These are phyloP conservation scores for Lodderomyces theae DNA, from an alignment of 1,139 yeast species.

Conservation along the genomic window DNA sequence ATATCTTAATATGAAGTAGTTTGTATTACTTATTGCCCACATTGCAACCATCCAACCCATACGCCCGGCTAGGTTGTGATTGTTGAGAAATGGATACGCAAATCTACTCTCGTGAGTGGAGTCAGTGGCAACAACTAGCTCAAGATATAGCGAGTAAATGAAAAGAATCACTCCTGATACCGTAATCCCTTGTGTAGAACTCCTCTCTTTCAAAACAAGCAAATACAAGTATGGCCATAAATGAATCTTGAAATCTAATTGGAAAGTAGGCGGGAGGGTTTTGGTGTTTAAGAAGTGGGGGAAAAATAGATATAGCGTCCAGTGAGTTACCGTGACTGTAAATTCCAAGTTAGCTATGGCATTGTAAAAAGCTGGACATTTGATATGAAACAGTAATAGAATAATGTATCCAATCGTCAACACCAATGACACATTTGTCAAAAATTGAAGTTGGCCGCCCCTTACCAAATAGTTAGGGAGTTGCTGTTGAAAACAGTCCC, in stretches of 20 bases:
- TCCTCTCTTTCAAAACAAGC: constrained; percentile 6
- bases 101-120: constrained; percentile 13
- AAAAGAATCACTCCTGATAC: constrained; percentile 10
- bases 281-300: constrained; percentile 22
- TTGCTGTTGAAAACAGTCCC: constrained; percentile 9
- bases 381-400: constrained; percentile 3
- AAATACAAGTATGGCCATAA: constrained; percentile 21
- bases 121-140: constrained; percentile 9
- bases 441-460: constrained; percentile 63
- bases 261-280: constrained; percentile 16
- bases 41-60: constrained; percentile 9
- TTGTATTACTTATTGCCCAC: constrained; percentile 10
- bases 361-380: constrained; percentile 11
- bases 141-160: constrained; percentile 13
- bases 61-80: constrained; percentile 8
- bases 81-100: constrained; percentile 23
- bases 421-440: constrained; percentile 50
- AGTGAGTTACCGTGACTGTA: constrained; percentile 23
- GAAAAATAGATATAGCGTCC: constrained; percentile 20
- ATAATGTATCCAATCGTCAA: constrained; percentile 9
- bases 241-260: constrained; percentile 24
- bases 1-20: constrained; percentile 9
- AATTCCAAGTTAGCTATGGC: constrained; percentile 20
- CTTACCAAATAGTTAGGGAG: constrained; percentile 41
- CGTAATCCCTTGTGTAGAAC: constrained; percentile 3